phyloP scores from a whole-genome alignment of 2,329 filamentous ascomycete genomes.

The Lizonia empirigonia region DNA sequence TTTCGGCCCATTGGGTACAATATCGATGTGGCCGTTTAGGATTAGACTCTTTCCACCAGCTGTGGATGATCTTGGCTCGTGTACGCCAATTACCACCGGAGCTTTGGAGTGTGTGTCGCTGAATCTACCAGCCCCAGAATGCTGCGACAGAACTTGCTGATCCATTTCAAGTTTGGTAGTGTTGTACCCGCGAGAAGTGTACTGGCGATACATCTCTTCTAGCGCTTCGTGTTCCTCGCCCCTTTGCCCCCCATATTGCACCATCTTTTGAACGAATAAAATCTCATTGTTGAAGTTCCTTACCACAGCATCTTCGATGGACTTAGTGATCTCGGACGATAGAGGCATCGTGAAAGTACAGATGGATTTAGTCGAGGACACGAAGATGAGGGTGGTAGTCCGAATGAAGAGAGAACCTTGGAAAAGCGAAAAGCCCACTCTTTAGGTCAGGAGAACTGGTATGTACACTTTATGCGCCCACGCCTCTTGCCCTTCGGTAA shows the following conservation, averaged over 20 bases:
- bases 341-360: constrained; percentile 13
- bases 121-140: constrained; percentile 17
- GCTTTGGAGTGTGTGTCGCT: constrained; percentile 22
- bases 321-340: constrained; percentile 11
- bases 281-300: constrained; percentile 26
- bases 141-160: constrained; percentile 17
- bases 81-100: constrained; percentile 18
- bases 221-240: constrained; percentile 24
- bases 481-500: constrained; percentile 5
- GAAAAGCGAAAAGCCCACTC: neutral
- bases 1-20: constrained; percentile 25
- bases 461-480: constrained; percentile 5
- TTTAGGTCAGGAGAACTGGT: neutral
- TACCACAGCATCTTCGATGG: constrained; percentile 21
- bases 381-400: neutral
- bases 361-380: neutral
- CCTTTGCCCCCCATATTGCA: constrained; percentile 27
- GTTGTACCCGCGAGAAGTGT: constrained; percentile 17
- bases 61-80: constrained; percentile 11
- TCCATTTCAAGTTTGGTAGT: constrained; percentile 23
- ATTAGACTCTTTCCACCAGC: constrained; percentile 26
- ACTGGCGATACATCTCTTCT: constrained; percentile 20
- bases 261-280: constrained; percentile 23
- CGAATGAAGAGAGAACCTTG: neutral
- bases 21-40: constrained; percentile 29